phyloP scores from a whole-genome alignment of 805 yeast genomes.

The Kluyveromyces dobzhanskii region DNA sequence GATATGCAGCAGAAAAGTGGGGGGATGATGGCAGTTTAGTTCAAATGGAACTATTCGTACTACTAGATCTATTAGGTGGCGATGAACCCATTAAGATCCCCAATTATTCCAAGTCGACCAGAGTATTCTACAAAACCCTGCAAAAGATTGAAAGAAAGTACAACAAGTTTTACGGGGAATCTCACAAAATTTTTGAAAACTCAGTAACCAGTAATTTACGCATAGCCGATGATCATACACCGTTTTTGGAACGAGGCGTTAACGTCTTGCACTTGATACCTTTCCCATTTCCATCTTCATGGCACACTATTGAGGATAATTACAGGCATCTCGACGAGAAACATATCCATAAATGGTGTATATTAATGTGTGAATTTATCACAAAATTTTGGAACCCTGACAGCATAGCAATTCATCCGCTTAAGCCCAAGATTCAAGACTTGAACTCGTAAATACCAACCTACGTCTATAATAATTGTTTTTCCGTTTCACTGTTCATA shows the following conservation, averaged over 20 bases:
- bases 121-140: slow-evolving; percentile 31
- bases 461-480: too few species aligned
- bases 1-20: slow-evolving; percentile 39
- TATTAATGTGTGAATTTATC: slow-evolving; percentile 34
- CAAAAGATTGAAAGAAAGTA: slow-evolving; percentile 11
- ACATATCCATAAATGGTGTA: slow-evolving; percentile 40
- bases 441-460: too few species aligned
- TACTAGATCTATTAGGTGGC: slow-evolving; percentile 39
- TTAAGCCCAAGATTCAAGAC: background rate
- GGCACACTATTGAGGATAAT: slow-evolving; percentile 47
- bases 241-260: slow-evolving; percentile 39
- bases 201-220: slow-evolving; percentile 15
- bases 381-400: slow-evolving; percentile 21
- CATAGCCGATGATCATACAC: slow-evolving; percentile 43
- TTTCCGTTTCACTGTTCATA: too few species aligned
- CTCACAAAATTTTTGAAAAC: slow-evolving; percentile 11
- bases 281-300: slow-evolving; percentile 37
- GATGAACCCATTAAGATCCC: slow-evolving; percentile 19
- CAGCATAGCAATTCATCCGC: background rate
- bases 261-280: slow-evolving; percentile 49
- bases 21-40: slow-evolving; percentile 17
- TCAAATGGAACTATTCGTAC: slow-evolving; percentile 37
- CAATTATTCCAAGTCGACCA: slow-evolving; percentile 39
- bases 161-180: slow-evolving; percentile 3
- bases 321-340: slow-evolving; percentile 34